phyloP scores from a whole-genome alignment of 2,329 filamentous ascomycete species.

The Epichloe typhina region DNA sequence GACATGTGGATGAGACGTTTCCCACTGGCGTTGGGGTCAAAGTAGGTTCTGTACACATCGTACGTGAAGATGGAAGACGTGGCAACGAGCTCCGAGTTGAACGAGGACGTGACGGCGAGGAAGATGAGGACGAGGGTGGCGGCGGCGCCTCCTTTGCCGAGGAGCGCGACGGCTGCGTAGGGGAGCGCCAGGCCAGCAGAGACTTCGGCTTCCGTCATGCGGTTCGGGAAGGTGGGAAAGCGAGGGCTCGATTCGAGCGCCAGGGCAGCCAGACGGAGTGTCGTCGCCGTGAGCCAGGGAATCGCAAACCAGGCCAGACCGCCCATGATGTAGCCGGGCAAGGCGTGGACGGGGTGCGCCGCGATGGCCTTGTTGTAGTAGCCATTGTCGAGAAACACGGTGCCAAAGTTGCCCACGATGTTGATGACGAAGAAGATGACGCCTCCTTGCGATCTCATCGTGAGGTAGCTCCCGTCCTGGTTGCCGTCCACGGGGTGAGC shows the following conservation, averaged over 20 bases:
- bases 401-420: constrained; percentile 68
- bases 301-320: constrained; percentile 88
- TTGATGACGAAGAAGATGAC: constrained; percentile 89
- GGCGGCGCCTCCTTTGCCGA: constrained; percentile 69
- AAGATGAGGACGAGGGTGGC: constrained; percentile 72
- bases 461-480: constrained; percentile 68
- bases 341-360: constrained; percentile 68
- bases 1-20: constrained; percentile 69
- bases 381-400: constrained; percentile 75
- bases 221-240: constrained; percentile 60
- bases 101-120: constrained; percentile 79
- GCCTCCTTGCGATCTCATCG: constrained; percentile 60
- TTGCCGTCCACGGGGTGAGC: constrained; percentile 70
- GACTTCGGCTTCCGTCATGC: constrained; percentile 62
- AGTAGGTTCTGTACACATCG: constrained; percentile 77
- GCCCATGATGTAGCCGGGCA: constrained; percentile 79
- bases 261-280: constrained; percentile 71
- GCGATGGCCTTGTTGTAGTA: constrained; percentile 95
- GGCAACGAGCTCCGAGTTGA: constrained; percentile 72
- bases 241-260: constrained; percentile 61
- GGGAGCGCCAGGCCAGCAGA: constrained; percentile 74
- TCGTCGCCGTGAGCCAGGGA: constrained; percentile 79
- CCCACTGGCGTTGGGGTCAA: constrained; percentile 65
- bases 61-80: constrained; percentile 81
- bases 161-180: constrained; percentile 69